Evolutionary conservation across 495 filamentous ascomycete genomes (phyloP).

Genomic region (Annulohypoxylon moriforme): DNA sequence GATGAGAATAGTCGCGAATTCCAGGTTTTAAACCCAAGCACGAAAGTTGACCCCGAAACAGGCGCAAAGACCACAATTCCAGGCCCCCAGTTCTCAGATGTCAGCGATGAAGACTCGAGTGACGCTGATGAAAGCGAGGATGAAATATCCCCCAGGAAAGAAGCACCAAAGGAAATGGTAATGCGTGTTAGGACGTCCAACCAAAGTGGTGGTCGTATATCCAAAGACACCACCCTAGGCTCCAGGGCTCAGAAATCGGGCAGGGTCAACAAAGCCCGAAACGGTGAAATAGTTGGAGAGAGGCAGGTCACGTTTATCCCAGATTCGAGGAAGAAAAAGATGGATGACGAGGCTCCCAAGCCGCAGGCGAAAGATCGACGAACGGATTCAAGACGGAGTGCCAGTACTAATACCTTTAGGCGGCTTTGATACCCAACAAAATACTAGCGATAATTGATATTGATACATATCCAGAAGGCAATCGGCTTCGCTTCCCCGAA

Average conservation of each 20-base stretch:
- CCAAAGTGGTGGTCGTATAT: slow-evolving; percentile 66
- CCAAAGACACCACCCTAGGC: slow-evolving; percentile 74
- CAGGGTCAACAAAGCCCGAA: slow-evolving; percentile 59
- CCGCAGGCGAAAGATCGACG: slow-evolving; percentile 54
- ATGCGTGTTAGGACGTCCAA: slow-evolving; percentile 76
- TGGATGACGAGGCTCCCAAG: slow-evolving; percentile 51
- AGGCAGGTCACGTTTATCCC: slow-evolving; percentile 87
- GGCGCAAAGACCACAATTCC: slow-evolving; percentile 30
- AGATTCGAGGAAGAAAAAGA: slow-evolving; percentile 66
- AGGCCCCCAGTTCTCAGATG: slow-evolving; percentile 40
- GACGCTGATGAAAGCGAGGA: slow-evolving; percentile 57
- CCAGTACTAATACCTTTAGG: slow-evolving; percentile 78
- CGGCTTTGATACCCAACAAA: slow-evolving; percentile 59
- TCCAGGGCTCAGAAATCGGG: slow-evolving; percentile 66
- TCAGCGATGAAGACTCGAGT: slow-evolving; percentile 55
- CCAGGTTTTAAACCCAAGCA: slow-evolving; percentile 86
- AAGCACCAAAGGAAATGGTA: slow-evolving; percentile 53
- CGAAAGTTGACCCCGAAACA: slow-evolving; percentile 51
- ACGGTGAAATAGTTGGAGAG: slow-evolving; percentile 78
- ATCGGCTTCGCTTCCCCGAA: slow-evolving; percentile 26
- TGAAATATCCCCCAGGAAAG: slow-evolving; percentile 50
- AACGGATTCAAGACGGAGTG: slow-evolving; percentile 70
- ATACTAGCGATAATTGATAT: slow-evolving; percentile 24
- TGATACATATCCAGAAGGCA: slow-evolving; percentile 31
- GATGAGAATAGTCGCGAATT: slow-evolving; percentile 93